Conservation (phyloP, 495 filamentous ascomycete species). For the Podospora didyma region DNA sequence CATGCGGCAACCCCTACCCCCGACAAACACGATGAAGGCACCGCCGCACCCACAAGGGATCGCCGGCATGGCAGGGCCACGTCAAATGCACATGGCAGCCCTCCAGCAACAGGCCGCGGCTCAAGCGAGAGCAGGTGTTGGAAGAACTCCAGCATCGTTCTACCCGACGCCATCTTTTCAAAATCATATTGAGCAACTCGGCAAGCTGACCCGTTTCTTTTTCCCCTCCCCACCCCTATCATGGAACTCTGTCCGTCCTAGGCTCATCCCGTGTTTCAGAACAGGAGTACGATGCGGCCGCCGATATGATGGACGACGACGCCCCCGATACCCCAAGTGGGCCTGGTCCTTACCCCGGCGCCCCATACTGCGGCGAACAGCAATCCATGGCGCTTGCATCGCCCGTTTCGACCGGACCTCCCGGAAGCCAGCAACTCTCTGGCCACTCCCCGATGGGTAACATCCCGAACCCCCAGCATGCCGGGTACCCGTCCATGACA, state of each 20-base stretch:
- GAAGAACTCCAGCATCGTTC: slow-evolving; percentile 44
- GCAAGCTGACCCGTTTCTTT: slow-evolving; percentile 73
- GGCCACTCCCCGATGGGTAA: slow-evolving; percentile 32
- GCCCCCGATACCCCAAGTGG: slow-evolving; percentile 60
- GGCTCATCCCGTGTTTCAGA: slow-evolving; percentile 80
- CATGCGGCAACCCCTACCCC: slow-evolving; percentile 41
- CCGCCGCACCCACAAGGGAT: slow-evolving; percentile 26
- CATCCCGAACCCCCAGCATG: slow-evolving; percentile 34
- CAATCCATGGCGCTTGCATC: slow-evolving; percentile 40
- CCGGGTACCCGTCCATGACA: slow-evolving; percentile 55
- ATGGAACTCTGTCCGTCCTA: slow-evolving; percentile 78
- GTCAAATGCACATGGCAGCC: slow-evolving; percentile 39
- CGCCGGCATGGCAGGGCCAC: slow-evolving; percentile 35
- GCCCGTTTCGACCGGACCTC: slow-evolving; percentile 34
- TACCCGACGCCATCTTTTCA: slow-evolving; percentile 81
- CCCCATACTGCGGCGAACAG: slow-evolving; percentile 42
- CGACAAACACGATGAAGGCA: slow-evolving; percentile 36
- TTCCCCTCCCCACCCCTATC: slow-evolving; percentile 38
- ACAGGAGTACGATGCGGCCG: slow-evolving; percentile 97
- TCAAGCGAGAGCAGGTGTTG: slow-evolving; percentile 29
- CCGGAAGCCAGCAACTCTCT: slow-evolving; percentile 18
- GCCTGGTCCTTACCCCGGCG: slow-evolving; percentile 60
- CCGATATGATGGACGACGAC: slow-evolving; percentile 84
- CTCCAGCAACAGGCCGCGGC: slow-evolving; percentile 31
- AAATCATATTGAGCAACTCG: slow-evolving; percentile 94